Evolutionary conservation across 257 asterid species (phyloP), one percentile per base, ranked within the genome.

Genomic region (Primulina eburnea): DNA sequence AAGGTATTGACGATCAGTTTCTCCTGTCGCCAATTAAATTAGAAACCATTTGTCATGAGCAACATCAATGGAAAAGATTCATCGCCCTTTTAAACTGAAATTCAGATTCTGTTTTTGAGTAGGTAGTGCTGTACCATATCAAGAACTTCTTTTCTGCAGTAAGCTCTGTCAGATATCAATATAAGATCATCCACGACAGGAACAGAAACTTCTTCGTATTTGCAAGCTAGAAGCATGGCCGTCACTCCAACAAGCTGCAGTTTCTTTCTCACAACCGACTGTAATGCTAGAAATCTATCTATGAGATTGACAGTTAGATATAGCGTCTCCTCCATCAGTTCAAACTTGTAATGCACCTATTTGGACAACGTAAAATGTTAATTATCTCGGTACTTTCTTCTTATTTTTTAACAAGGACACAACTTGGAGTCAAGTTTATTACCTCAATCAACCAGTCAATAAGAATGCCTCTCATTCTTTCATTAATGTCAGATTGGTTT

Each of bases 361-460:
- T 40, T 69, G 67, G 33, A 30, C 6, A 56, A 35, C 56, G 67
- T 18, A 56, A 28, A 1, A 33, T 55, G 65, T 60, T 62, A 32
- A 50, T 65, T 35, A 73, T 71, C 8, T 69, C 40, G 16, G 28
- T 34, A 8, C 52, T 10, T 5, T 10, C 20, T 69, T 24, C 21
- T 69, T 57, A 57, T 11, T 59, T 65, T 56, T 35, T 16, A 60
- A 65, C 62, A 8, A 55, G 21, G 67, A 35, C 24, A 59, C 5
- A 29, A n/a, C 20, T 26, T 29, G 1, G 24, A 20, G 6, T 16
- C 58, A 30, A 2, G 35, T 47, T 60, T 34, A 28, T 59, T 81
- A 93, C 99, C 97, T 94, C 96, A 12, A 91, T 89, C 72, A 94
- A 87, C 99, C 99, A 94, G 70, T 94, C 97, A 28, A 94, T 85